phyloP scores from a whole-genome alignment of 441 rosid genomes.

The Erodium trifolium region DNA sequence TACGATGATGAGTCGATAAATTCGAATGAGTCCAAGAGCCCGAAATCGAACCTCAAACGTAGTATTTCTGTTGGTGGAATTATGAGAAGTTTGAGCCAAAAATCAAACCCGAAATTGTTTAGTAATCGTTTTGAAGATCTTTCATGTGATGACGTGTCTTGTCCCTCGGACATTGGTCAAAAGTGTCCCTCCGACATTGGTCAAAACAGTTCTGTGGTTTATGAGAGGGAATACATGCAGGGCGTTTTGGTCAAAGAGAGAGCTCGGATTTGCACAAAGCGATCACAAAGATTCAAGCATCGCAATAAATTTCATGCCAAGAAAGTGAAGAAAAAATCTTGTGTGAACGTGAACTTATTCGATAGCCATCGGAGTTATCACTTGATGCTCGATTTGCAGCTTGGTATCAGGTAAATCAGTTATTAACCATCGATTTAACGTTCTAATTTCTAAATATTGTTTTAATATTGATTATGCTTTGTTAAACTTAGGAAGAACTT shows the following conservation, averaged over 20 bases:
- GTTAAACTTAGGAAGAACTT: not conserved
- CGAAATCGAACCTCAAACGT: conserved; percentile 11
- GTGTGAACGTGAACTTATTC: not conserved
- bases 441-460: not conserved
- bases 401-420: conserved; percentile 50
- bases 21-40: too few relatives aligned
- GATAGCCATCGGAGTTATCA: conserved; percentile 46
- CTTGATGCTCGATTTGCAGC: conserved; percentile 88
- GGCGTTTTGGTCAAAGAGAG: conserved; percentile 75
- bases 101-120: not conserved
- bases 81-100: conserved; percentile 8
- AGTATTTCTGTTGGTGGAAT: conserved; percentile 19
- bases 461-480: not conserved
- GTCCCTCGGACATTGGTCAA: not conserved
- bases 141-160: not conserved
- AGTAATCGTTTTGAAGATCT: not conserved
- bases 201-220: not conserved
- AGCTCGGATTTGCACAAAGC: not conserved
- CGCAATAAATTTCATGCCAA: conserved; percentile 12
- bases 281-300: not conserved
- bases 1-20: conserved; percentile 22
- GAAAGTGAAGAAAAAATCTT: conserved; percentile 31
- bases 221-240: conserved; percentile 65
- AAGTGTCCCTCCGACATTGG: not conserved
- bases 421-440: not conserved